Percentiles rank a stretch among this genome's conserved stretches.
Evolutionary conservation across 1,284 basidiomycete genomes (phyloP).

Genomic region (Puccinia triticina): DNA sequence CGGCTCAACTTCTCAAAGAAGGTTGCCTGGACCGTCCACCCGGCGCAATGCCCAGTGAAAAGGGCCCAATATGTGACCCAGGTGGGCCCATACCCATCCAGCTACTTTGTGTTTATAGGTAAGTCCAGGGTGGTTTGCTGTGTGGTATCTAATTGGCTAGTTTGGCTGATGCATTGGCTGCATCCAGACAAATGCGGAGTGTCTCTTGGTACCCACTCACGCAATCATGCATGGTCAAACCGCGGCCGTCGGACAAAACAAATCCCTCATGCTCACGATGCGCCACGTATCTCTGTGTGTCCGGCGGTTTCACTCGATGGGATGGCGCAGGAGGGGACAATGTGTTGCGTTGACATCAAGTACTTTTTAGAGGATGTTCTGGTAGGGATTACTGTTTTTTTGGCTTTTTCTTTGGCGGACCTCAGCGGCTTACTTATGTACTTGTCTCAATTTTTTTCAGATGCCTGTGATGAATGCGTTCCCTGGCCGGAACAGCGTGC

Average conservation of each 20-base stretch:
- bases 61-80: background rate
- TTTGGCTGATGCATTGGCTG: too few species aligned
- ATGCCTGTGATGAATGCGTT: constrained; percentile 6
- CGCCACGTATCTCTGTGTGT: background rate
- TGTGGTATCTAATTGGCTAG: too few species aligned
- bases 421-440: too few species aligned
- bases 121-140: background rate
- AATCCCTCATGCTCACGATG: background rate
- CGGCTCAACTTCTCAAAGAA: background rate
- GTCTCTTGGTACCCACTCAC: background rate
- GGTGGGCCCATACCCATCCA: background rate
- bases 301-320: background rate
- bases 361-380: background rate
- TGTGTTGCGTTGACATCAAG: background rate
- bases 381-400: background rate
- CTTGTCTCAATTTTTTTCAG: too few species aligned
- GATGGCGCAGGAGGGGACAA: background rate
- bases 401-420: background rate
- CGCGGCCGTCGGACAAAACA: background rate
- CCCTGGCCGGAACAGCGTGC: background rate
- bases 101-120: background rate
- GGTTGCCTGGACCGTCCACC: background rate
- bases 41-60: background rate
- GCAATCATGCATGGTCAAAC: background rate
- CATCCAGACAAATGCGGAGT: background rate